Percentiles rank a stretch among this genome's conserved stretches.
Conservation (phyloP, 768 basidiomycete species). For the Tremella fuciformis region DNA sequence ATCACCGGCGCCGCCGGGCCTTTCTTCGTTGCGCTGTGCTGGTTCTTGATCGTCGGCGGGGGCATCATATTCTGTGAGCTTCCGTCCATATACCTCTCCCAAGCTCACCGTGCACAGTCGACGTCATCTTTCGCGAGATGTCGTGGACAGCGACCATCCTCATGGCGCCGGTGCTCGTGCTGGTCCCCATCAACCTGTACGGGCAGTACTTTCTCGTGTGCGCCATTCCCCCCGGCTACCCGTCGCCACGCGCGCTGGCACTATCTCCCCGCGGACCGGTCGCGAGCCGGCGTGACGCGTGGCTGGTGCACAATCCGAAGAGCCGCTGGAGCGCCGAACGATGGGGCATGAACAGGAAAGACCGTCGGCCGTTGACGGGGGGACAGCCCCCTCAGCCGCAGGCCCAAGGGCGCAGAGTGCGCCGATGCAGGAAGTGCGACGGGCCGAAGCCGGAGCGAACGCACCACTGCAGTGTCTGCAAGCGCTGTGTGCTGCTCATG, state of each 20-base stretch:
- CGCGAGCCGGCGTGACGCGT: slow-evolving; percentile 14
- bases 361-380: slow-evolving; percentile 4
- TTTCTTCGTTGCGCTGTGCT: slow-evolving; percentile 78
- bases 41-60: slow-evolving; percentile 67
- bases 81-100: neutral
- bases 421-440: slow-evolving; percentile 68
- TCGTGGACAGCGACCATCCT: slow-evolving; percentile 60
- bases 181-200: slow-evolving; percentile 73
- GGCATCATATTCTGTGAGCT: slow-evolving; percentile 74
- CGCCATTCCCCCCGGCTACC: slow-evolving; percentile 74
- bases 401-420: slow-evolving; percentile 55
- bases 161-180: slow-evolving; percentile 61
- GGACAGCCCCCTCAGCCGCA: neutral
- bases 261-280: slow-evolving; percentile 15
- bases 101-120: slow-evolving; percentile 58
- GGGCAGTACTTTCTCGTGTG: slow-evolving; percentile 83
- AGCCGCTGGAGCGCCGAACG: slow-evolving; percentile 57
- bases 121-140: slow-evolving; percentile 69
- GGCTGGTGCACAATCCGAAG: slow-evolving; percentile 51
- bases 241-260: slow-evolving; percentile 45
- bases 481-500: slow-evolving; percentile 68
- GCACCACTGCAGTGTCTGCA: slow-evolving; percentile 90
- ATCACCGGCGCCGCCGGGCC: slow-evolving; percentile 89
- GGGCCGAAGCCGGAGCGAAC: slow-evolving; percentile 78
- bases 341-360: slow-evolving; percentile 24